Evolutionary conservation across 495 filamentous ascomycete species (phyloP).

Genomic region (Xylaria telfairii): DNA sequence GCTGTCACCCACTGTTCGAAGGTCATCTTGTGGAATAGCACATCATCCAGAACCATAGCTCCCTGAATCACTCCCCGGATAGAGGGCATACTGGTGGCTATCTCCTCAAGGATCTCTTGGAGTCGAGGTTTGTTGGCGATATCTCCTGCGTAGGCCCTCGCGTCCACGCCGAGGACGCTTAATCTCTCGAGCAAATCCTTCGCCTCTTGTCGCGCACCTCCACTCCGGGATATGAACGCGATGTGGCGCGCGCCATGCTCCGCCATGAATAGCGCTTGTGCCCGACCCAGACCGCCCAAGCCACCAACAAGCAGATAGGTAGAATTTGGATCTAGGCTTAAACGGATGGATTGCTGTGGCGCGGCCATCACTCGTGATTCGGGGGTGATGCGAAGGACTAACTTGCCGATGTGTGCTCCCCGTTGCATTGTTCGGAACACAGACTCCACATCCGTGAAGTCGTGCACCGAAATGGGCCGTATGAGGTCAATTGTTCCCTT

Average conservation of each 20-base stretch:
- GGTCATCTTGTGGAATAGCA: slow-evolving; percentile 43
- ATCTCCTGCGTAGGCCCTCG: slow-evolving; percentile 44
- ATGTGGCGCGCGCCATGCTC: slow-evolving; percentile 55
- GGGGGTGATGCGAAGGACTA: slow-evolving; percentile 44
- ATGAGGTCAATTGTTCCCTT: slow-evolving; percentile 18
- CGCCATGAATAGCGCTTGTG: slow-evolving; percentile 55
- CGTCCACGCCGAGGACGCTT: slow-evolving; percentile 32
- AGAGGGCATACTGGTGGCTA: slow-evolving; percentile 41
- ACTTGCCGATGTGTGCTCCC: slow-evolving; percentile 56
- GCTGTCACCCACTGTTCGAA: slow-evolving; percentile 12
- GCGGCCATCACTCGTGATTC: slow-evolving; percentile 15
- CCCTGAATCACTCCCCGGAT: slow-evolving; percentile 54
- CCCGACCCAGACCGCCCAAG: slow-evolving; percentile 59
- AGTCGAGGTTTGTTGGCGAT: slow-evolving; percentile 28
- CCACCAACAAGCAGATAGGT: slow-evolving; percentile 60
- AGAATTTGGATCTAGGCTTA: slow-evolving; percentile 35
- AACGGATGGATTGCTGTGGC: slow-evolving; percentile 7
- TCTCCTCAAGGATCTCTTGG: slow-evolving; percentile 34
- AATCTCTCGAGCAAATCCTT: slow-evolving; percentile 47
- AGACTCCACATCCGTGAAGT: slow-evolving; percentile 27
- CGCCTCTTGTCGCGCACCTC: slow-evolving; percentile 30
- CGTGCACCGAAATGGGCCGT: slow-evolving; percentile 38
- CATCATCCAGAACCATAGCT: slow-evolving; percentile 45
- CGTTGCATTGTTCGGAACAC: slow-evolving; percentile 52
- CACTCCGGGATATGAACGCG: slow-evolving; percentile 56